Evolutionary conservation across 208 protist genomes (phyloP).

Genomic region (Leishmania tropica): DNA sequence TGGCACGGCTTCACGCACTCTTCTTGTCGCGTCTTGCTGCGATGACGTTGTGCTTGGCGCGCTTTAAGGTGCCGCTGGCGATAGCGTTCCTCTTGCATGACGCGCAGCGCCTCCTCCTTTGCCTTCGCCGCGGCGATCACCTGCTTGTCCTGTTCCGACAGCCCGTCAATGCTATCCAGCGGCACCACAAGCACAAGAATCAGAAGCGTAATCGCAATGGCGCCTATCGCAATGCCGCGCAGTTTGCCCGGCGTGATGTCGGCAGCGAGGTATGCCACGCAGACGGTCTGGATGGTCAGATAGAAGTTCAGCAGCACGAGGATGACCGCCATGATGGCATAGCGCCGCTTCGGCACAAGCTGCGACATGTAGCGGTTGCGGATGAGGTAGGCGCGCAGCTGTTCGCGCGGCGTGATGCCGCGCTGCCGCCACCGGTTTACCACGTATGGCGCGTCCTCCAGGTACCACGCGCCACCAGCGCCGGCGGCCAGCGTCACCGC

Average conservation of each 20-base stretch:
- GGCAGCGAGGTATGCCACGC: conserved; percentile 29
- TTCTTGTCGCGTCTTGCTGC: background rate
- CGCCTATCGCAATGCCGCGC: conserved; percentile 46
- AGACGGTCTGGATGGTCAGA: conserved; percentile 54
- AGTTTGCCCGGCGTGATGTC: conserved; percentile 37
- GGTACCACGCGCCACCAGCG: conserved; percentile 33
- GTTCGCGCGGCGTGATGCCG: conserved; percentile 22
- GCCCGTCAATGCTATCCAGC: conserved; percentile 33
- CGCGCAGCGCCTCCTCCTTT: conserved; percentile 17
- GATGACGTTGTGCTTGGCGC: background rate
- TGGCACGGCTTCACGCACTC: too few relatives aligned
- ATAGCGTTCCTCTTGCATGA: conserved; percentile 12
- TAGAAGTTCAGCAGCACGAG: conserved; percentile 58
- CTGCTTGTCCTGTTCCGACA: conserved; percentile 42
- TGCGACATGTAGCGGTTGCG: conserved; percentile 66
- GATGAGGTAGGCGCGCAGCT: conserved; percentile 41
- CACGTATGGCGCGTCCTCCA: conserved; percentile 55
- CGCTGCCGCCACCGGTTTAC: conserved; percentile 40
- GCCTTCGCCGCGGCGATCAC: conserved; percentile 31
- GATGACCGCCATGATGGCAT: conserved; percentile 28
- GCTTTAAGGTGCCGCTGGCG: conserved; percentile 1
- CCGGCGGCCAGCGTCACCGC: conserved; percentile 36
- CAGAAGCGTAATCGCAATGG: conserved; percentile 32
- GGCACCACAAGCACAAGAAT: conserved; percentile 37
- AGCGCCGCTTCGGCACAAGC: conserved; percentile 53